Conservation (phyloP, 768 basidiomycete species). For the Tulasnella sp. region DNA sequence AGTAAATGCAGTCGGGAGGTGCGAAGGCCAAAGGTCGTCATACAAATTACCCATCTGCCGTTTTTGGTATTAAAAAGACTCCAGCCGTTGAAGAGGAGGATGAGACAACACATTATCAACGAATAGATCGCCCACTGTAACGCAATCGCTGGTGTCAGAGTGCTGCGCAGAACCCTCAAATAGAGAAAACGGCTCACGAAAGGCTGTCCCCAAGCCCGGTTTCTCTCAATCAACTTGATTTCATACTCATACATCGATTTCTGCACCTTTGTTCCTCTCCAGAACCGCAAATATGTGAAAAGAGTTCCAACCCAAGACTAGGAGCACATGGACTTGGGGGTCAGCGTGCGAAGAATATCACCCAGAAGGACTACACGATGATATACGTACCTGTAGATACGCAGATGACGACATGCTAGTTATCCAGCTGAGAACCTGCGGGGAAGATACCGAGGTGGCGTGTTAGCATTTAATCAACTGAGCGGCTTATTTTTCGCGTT, state of each 20-base stretch:
- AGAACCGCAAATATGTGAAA: conserved; percentile 18
- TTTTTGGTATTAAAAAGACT: conserved; percentile 17
- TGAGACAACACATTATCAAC: conserved; percentile 27
- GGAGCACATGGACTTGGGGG: conserved; percentile 7
- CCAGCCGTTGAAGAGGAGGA: conserved; percentile 31
- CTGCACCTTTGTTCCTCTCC: conserved; percentile 6
- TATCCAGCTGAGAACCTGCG: conserved; percentile 19
- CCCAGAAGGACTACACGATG: too few species aligned
- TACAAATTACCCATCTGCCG: background rate
- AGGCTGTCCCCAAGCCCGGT: conserved; percentile 21
- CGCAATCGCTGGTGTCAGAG: conserved; percentile 3
- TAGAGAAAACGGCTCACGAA: conserved; percentile 7
- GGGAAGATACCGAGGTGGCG: background rate
- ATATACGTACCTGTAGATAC: background rate
- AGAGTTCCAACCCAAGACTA: conserved; percentile 27
- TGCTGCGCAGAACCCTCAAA: background rate
- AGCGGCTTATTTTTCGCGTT: background rate
- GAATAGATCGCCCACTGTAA: conserved; percentile 28
- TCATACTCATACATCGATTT: background rate
- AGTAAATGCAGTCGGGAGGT: background rate
- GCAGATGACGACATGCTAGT: conserved; percentile 5
- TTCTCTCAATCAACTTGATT: background rate
- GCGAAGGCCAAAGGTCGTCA: conserved; percentile 21
- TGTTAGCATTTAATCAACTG: background rate
- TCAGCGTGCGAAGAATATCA: background rate